Conservation (phyloP, 106 monocot species). For the Amphibolis antarctica region DNA sequence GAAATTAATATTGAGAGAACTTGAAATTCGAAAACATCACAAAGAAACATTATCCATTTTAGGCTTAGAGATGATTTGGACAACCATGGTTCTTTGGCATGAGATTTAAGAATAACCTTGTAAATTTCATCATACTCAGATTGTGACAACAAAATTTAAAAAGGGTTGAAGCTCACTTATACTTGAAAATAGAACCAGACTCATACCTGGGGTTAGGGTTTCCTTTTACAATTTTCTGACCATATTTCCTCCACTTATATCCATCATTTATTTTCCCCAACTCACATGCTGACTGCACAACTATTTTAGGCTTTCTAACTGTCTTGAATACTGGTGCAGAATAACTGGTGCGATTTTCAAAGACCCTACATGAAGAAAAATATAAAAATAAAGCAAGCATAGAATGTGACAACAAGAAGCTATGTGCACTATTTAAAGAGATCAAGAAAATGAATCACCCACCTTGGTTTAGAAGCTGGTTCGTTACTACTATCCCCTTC, state of each 20-base stretch:
- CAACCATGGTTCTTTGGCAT: no score
- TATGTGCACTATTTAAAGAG: neutral
- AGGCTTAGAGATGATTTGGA: no score
- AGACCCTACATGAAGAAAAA: constrained; percentile 21
- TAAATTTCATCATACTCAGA: no score
- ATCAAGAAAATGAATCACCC: constrained; percentile 9
- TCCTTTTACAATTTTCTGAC: constrained; percentile 96
- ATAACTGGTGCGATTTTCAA: constrained; percentile 11
- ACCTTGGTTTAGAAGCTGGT: constrained; percentile 67
- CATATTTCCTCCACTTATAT: constrained; percentile 95
- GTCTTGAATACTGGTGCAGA: constrained; percentile 36
- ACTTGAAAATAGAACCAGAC: neutral
- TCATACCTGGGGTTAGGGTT: constrained; percentile 87
- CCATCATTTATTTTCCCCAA: constrained; percentile 53
- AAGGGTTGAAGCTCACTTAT: no score
- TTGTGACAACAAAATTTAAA: no score
- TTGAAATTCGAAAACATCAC: no score
- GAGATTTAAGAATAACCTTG: no score
- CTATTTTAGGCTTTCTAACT: constrained; percentile 56
- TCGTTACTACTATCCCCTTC: constrained; percentile 33
- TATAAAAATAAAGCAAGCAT: constrained; percentile 1
- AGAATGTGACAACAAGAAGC: neutral
- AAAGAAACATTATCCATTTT: no score
- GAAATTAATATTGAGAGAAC: no score
- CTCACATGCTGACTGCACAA: constrained; percentile 48